Evolutionary conservation across 148 eudicot species (phyloP), one percentile per base, ranked within the genome.

Genomic region (Diospyros lotus): DNA sequence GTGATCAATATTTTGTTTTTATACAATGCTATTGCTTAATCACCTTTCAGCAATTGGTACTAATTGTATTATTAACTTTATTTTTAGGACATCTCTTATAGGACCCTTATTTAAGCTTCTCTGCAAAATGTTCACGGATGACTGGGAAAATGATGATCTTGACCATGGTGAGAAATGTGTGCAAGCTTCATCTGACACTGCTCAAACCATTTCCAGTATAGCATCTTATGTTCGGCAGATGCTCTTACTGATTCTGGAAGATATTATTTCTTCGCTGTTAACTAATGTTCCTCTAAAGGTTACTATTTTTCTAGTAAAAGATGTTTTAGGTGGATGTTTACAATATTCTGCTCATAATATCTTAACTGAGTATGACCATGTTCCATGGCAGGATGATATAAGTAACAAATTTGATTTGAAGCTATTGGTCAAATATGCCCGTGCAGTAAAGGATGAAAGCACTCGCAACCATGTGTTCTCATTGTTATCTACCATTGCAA

Each of bases 391-490:
- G 93, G 84, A 80, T 79, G 75, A 74, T 12, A 71, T 65, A 15
- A 10, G 75, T 66, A 76, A 76, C 64, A 74, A 77, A 28, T 74
- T 87, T 82, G 93, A 90, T 77, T 73, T 91, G 82, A 77, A 82
- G 42, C 58, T 92, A 71, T 79, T 94, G 76, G 89, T 95, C 67
- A 79, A 85, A 45, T 92, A 90, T 86, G 97, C 97, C 39, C 96
- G 86, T 43, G 80, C 89, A 53, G 51, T 91, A 71, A 88, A 82
- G 56, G 91, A 94, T 75, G 80, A 79, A 50, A 73, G 78, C n/a
- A 92, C 89, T 71, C 84, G 93, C 78, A 95, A 90, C 79, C 96
- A 92, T 58, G 84, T 87, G 0, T 90, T 87, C 76, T 90, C 96
- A 58, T 80, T 95, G 66, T 84, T 95, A 71, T 79, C 97, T 67